Evolutionary conservation across 345 rosid genomes (phyloP).

Genomic region (Pelargonium nanum): DNA sequence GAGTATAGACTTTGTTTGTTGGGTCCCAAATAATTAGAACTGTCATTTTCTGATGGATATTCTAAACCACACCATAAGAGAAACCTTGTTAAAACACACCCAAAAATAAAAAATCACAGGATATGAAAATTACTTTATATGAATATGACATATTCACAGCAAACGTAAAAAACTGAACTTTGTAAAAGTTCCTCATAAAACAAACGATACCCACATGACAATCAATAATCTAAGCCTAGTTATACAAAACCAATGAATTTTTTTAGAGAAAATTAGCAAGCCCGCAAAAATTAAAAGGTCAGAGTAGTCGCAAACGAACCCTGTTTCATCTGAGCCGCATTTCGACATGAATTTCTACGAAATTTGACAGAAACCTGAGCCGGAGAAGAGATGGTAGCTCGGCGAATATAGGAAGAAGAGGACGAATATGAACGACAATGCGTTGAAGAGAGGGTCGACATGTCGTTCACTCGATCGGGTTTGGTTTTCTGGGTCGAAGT

Average conservation of each 20-base stretch:
- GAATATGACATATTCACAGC: too few species aligned
- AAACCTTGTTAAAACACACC: too few species aligned
- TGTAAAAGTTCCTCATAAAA: background rate
- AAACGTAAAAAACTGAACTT: too few species aligned
- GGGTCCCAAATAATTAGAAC: too few species aligned
- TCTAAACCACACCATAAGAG: too few species aligned
- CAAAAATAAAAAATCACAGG: too few species aligned
- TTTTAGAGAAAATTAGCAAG: background rate
- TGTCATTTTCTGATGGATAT: too few species aligned
- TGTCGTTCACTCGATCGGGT: constrained; percentile 6
- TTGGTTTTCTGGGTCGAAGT: background rate
- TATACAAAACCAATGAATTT: background rate
- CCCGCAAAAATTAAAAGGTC: background rate
- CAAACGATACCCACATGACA: background rate
- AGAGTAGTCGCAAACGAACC: constrained; percentile 29
- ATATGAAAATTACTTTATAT: too few species aligned
- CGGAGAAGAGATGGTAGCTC: constrained; percentile 1
- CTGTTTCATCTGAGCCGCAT: constrained; percentile 32
- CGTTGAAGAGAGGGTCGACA: constrained; percentile 43
- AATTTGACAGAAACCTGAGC: constrained; percentile 30
- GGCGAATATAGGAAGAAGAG: constrained; percentile 12
- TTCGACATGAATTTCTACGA: constrained; percentile 19
- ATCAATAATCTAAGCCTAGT: background rate
- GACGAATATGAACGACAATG: constrained; percentile 25
- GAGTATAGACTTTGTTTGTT: background rate